These are phyloP conservation scores for Sugiyamaella grinbergsii DNA, from an alignment of 1,139 yeast species.

Conservation along the genomic window DNA sequence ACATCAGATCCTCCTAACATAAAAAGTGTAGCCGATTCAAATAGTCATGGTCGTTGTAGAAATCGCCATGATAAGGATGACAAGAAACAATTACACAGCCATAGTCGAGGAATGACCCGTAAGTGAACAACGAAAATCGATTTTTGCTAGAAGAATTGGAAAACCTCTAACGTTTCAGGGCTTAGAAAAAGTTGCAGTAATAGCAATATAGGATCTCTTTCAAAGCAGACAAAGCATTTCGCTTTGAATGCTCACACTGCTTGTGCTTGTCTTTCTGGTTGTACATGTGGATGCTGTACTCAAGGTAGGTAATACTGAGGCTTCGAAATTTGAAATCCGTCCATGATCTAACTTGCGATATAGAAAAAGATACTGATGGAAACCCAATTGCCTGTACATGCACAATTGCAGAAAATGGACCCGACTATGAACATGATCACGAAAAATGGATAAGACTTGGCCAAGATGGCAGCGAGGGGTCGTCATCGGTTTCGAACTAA, in stretches of 20 bases:
- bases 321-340: background rate
- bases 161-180: background rate
- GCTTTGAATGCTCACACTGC: constrained; percentile 1
- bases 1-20: background rate
- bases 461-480: constrained; percentile 11
- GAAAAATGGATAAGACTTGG: constrained; percentile 10
- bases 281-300: constrained; percentile 10
- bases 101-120: too few relatives aligned
- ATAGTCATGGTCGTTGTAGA: background rate
- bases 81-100: background rate
- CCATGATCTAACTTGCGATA: background rate
- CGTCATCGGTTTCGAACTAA: constrained; percentile 5
- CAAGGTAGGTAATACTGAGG: background rate
- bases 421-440: background rate
- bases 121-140: too few relatives aligned
- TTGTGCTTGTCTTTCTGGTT: constrained; percentile 7
- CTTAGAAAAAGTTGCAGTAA: background rate
- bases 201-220: background rate
- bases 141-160: too few relatives aligned
- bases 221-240: background rate
- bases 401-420: background rate
- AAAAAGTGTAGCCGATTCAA: background rate
- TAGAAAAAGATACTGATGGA: background rate
- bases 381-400: background rate
- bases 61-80: background rate